Percentiles rank a stretch among this genome's conserved stretches.
These are phyloP conservation scores for Saccharomycopsis lassenensis DNA, from an alignment of 805 yeast genomes.

Conservation along the genomic window DNA sequence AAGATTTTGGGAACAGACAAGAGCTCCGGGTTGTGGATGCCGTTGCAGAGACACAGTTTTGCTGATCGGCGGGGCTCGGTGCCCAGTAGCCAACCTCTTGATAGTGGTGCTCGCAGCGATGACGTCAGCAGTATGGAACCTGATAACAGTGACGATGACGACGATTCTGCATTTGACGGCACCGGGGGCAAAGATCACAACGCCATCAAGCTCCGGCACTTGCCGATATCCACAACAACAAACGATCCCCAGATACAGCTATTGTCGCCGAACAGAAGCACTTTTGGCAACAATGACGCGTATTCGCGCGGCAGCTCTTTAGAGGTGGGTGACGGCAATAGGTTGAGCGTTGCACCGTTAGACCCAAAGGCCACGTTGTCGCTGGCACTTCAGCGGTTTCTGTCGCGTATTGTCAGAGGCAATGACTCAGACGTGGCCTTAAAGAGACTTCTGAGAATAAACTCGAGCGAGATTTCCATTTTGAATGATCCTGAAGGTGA, in stretches of 20 bases:
- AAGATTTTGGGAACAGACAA: too few relatives aligned
- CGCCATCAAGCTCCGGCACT: slow-evolving; percentile 13
- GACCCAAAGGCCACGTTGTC: slow-evolving; percentile 13
- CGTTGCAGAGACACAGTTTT: too few relatives aligned
- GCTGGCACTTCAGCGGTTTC: slow-evolving; percentile 14
- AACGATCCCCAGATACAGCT: slow-evolving; percentile 14
- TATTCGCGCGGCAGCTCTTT: slow-evolving; percentile 6
- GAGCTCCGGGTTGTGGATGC: too few relatives aligned
- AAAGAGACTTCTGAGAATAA: slow-evolving; percentile 2
- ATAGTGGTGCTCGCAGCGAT: too few relatives aligned
- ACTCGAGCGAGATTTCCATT: slow-evolving; percentile 2
- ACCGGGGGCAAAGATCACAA: slow-evolving; percentile 2
- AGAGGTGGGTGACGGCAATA: slow-evolving; percentile 9
- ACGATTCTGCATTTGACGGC: slow-evolving; percentile 4
- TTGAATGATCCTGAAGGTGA: slow-evolving; percentile 12
- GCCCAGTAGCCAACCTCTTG: too few relatives aligned
- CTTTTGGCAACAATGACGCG: neutral
- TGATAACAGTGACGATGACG: slow-evolving; percentile 2
- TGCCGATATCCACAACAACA: slow-evolving; percentile 8
- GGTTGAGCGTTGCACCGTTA: too few relatives aligned
- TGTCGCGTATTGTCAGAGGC: slow-evolving; percentile 17
- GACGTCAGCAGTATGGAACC: neutral
- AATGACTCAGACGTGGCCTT: slow-evolving; percentile 10
- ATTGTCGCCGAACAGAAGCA: slow-evolving; percentile 9
- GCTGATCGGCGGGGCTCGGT: too few relatives aligned